Percentiles rank a stretch among this genome's conserved stretches.
Conservation (phyloP, 441 rosid genomes). For the Melastoma candidum region DNA sequence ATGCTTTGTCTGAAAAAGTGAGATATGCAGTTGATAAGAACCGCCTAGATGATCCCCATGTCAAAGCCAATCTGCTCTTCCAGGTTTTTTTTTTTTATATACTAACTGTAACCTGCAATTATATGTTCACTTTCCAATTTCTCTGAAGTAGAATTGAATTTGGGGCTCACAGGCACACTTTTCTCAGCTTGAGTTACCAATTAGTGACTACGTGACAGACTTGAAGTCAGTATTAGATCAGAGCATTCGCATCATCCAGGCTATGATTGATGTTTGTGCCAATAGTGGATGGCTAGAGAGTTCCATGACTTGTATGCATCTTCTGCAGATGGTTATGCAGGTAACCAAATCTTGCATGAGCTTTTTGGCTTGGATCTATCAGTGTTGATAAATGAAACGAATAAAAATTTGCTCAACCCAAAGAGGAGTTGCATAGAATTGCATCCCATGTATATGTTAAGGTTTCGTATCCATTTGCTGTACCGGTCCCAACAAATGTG, state of each 20-base stretch:
- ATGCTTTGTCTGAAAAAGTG: slow-evolving; percentile 64
- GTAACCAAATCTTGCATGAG: slow-evolving; percentile 25
- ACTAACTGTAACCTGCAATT: slow-evolving; percentile 1
- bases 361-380: neutral
- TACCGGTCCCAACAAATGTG: too few relatives aligned
- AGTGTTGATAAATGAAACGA: too few relatives aligned
- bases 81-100: slow-evolving; percentile 38
- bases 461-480: too few relatives aligned
- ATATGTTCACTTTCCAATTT: too few relatives aligned
- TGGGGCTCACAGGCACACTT: slow-evolving; percentile 71
- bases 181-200: slow-evolving; percentile 77
- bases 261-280: slow-evolving; percentile 97
- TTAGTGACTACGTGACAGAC: slow-evolving; percentile 93
- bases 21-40: slow-evolving; percentile 62
- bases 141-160: slow-evolving; percentile 3
- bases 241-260: slow-evolving; percentile 96
- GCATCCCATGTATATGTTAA: too few relatives aligned
- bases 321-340: slow-evolving; percentile 99
- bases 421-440: too few relatives aligned
- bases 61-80: slow-evolving; percentile 82
- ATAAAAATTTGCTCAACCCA: too few relatives aligned
- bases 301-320: slow-evolving; percentile 94
- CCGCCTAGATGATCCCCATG: slow-evolving; percentile 90
- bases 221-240: slow-evolving; percentile 96
- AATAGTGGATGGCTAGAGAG: slow-evolving; percentile 99